Evolutionary conservation across 2,329 filamentous ascomycete genomes (phyloP), one percentile per base, ranked within the genome.

Genomic region (Monosporascus sp.): DNA sequence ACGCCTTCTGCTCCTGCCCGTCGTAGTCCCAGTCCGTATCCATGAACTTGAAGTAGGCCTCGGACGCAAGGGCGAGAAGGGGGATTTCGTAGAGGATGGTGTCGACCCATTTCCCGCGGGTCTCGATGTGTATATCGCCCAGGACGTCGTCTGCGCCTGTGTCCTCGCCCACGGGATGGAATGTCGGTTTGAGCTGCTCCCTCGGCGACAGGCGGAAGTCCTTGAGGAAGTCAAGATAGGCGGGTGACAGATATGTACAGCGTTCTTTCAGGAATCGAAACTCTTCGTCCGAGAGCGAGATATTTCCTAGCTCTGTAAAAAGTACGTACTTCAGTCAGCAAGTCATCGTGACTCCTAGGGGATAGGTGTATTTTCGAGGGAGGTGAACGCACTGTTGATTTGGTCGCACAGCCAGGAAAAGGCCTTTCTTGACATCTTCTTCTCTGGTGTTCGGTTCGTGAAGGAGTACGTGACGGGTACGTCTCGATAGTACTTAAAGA

Each of bases 51-150:
- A 99, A 99, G 75, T 97, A 99, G 49, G 94, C 91, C 71, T 99
- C 93, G 48, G 91, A 97, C 1, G 93, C 90, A 59, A 99, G 73
- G 3, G 95, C 91, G 20, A 99, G 80, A 22, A 99, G 80, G 0
- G 94, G 94, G 54, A 99, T 97, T 74, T 99, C 94, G 74, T 99
- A 99, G 24, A 99, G 82, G 54, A 99, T 99, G 0, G 94, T 97
- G 61, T 97, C 91, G 8, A 91, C 82, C 94, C 94, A 99, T 52
- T 85, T 77, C 9, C 94, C 94, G 62, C 85, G 85, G 58, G 95
- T 87, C 41, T 84, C 76, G 59, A 97, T 85, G 61, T 87, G 77
- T 49, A 97, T 75, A 55, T 92, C 87, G 44, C 94, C 94, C 44
- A 87, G 63, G 54, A 87, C 84, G 2, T 83, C 76, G 48, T 87